Conservation (phyloP, 495 filamentous ascomycete species). For the Aspergillus sclerotiicarbonarius region DNA sequence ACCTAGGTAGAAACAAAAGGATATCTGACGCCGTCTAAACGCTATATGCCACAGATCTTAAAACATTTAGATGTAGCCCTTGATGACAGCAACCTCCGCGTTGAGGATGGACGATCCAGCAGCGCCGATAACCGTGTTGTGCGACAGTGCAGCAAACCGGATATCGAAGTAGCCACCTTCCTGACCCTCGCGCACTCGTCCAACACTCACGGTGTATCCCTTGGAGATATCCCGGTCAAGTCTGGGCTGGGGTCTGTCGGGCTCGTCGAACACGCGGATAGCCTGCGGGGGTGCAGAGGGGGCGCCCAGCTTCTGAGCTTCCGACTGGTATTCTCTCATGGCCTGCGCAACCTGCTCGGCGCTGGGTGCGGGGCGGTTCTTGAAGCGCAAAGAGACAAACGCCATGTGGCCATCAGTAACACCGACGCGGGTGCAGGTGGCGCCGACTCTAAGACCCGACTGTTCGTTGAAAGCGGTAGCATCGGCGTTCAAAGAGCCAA, state of each 20-base stretch:
- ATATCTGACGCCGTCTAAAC: slow-evolving; percentile 12
- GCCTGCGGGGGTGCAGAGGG: slow-evolving; percentile 71
- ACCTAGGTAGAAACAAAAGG: background rate
- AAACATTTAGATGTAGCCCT: slow-evolving; percentile 67
- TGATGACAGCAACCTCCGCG: slow-evolving; percentile 87
- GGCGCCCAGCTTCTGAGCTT: slow-evolving; percentile 70
- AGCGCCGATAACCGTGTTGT: slow-evolving; percentile 92
- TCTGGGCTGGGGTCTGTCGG: slow-evolving; percentile 79
- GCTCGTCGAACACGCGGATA: slow-evolving; percentile 77
- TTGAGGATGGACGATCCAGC: slow-evolving; percentile 94
- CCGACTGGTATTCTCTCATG: slow-evolving; percentile 68
- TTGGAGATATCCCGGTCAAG: slow-evolving; percentile 71
- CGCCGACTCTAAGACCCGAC: slow-evolving; percentile 62
- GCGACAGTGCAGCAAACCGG: slow-evolving; percentile 77
- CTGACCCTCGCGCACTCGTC: slow-evolving; percentile 67
- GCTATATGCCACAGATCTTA: slow-evolving; percentile 25
- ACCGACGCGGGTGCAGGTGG: slow-evolving; percentile 78
- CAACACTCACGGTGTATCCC: slow-evolving; percentile 81
- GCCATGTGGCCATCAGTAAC: slow-evolving; percentile 85
- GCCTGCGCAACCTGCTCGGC: slow-evolving; percentile 68
- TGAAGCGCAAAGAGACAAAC: slow-evolving; percentile 75
- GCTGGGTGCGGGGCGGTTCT: slow-evolving; percentile 49
- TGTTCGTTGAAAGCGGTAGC: slow-evolving; percentile 66
- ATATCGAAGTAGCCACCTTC: slow-evolving; percentile 77
- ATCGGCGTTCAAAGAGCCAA: slow-evolving; percentile 64